Conservation (phyloP, 768 basidiomycete species). For the Epithele typhae region DNA sequence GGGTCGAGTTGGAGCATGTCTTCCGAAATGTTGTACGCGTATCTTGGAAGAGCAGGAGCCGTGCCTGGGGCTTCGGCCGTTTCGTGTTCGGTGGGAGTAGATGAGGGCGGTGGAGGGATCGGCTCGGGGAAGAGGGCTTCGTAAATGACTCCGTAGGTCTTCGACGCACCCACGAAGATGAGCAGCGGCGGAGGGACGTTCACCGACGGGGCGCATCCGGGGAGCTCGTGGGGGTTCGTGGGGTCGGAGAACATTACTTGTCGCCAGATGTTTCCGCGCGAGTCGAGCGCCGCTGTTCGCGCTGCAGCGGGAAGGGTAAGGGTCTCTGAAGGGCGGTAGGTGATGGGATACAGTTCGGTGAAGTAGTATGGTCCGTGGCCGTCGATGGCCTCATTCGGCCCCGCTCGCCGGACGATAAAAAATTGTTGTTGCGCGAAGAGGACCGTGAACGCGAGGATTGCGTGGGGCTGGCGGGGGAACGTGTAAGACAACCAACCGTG, state of each 20-base stretch:
- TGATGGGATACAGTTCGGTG: conserved; percentile 16
- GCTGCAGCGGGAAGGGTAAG: conserved; percentile 1
- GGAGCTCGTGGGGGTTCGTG: conserved; percentile 2
- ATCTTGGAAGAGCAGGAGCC: too few species aligned
- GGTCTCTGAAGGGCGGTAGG: conserved; percentile 2
- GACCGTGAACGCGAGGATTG: conserved; percentile 17
- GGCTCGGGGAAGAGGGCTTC: background rate
- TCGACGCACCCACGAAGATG: background rate
- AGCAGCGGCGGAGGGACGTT: conserved; percentile 3
- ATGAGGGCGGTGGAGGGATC: background rate
- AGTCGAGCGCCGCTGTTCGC: background rate
- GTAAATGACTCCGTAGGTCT: background rate
- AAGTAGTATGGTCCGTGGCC: conserved; percentile 4
- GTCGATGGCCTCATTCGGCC: background rate
- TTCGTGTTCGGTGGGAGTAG: background rate
- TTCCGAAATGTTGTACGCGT: background rate
- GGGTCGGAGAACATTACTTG: conserved; percentile 11
- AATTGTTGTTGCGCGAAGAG: conserved; percentile 17
- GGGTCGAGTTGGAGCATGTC: background rate
- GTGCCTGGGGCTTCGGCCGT: background rate
- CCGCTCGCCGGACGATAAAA: conserved; percentile 18
- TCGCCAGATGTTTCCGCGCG: conserved; percentile 4
- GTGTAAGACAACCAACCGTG: too few species aligned
- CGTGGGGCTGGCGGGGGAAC: background rate
- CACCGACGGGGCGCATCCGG: too few species aligned